Conservation (phyloP, 1,284 basidiomycete species). For the Grifola frondosa region DNA sequence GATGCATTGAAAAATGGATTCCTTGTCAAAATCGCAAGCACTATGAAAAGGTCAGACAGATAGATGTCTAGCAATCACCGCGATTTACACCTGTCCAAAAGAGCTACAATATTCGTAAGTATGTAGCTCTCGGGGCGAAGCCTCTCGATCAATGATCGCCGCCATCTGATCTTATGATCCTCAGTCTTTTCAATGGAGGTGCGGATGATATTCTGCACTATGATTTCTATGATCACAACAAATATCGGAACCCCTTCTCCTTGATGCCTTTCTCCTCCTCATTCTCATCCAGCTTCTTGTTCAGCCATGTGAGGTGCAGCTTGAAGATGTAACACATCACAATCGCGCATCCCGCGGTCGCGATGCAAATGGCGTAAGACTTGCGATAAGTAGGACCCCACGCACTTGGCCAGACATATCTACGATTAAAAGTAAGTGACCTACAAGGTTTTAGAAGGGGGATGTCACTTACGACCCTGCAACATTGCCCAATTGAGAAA, state of each 20-base stretch:
- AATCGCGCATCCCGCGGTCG: constrained; percentile 41
- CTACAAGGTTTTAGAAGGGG: neutral
- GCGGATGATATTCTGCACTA: too few relatives aligned
- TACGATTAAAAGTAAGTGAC: constrained; percentile 2
- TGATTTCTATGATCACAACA: too few relatives aligned
- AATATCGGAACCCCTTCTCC: constrained; percentile 26
- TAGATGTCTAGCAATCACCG: too few relatives aligned
- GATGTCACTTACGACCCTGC: constrained; percentile 51
- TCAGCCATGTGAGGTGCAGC: constrained; percentile 37
- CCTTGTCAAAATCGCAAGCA: too few relatives aligned
- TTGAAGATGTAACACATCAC: constrained; percentile 51
- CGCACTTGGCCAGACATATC: constrained; percentile 39
- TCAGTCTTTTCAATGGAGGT: too few relatives aligned
- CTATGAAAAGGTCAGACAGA: too few relatives aligned
- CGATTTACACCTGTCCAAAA: too few relatives aligned
- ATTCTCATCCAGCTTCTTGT: constrained; percentile 33
- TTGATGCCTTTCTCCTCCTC: constrained; percentile 30
- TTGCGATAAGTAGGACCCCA: constrained; percentile 45
- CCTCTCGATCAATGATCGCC: too few relatives aligned
- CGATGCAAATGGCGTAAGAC: constrained; percentile 50
- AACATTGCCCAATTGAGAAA: constrained; percentile 72
- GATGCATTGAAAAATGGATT: too few relatives aligned
- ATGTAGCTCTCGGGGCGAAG: too few relatives aligned
- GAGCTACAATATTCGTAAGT: too few relatives aligned
- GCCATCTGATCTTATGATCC: too few relatives aligned